Evolutionary conservation across 495 filamentous ascomycete species (phyloP), one percentile per base, ranked within the genome.

Genomic region (Hypomontagnella submonticulosa): DNA sequence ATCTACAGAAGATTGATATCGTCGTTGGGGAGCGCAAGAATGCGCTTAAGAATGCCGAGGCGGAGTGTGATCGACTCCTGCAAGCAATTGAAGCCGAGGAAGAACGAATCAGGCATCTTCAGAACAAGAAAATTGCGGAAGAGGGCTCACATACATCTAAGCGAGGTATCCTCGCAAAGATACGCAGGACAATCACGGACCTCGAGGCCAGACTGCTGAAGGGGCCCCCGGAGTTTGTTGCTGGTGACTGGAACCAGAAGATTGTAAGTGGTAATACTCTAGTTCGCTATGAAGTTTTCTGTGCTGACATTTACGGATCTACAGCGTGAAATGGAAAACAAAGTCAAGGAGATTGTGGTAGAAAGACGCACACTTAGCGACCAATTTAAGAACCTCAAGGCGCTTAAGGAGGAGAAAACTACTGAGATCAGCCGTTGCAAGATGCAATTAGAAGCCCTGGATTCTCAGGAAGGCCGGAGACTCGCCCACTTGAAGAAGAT

Each of bases 391-490:
- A 47, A 69, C 27, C 43, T 80, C 4, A 63, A 32, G 52, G 34
- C 62, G 8, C 15, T 69, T 46, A 74, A 73, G 23, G 66, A 40
- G n/a, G 23, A 49, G n/a, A n/a, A n/a, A n/a, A n/a, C n/a, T n/a
- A n/a, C n/a, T 0, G 57, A 72, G 30, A 56, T 46, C 13, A 62
- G 1, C 61, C 71, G 73, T 4, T 73, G 82, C 8, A 58, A 85
- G 57, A 60, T 67, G 11, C 83, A 89, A 37, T 65, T 93, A n/a
- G 67, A 75, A 30, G 79, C 74, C 23, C 78, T 97, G 23, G 82
- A 92, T 40, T 94, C 94, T 1, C 86, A 90, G 56, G 81, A 87
- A 18, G 95, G 95, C 10, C 90, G 90, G 66, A 88, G 91, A 57
- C 82, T 88, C 59, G 83, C 68, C 40, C 86, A 88, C 65, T 80